These are phyloP conservation scores for Santalum album DNA, from an alignment of 164 flowering plant species.

Conservation along the genomic window DNA sequence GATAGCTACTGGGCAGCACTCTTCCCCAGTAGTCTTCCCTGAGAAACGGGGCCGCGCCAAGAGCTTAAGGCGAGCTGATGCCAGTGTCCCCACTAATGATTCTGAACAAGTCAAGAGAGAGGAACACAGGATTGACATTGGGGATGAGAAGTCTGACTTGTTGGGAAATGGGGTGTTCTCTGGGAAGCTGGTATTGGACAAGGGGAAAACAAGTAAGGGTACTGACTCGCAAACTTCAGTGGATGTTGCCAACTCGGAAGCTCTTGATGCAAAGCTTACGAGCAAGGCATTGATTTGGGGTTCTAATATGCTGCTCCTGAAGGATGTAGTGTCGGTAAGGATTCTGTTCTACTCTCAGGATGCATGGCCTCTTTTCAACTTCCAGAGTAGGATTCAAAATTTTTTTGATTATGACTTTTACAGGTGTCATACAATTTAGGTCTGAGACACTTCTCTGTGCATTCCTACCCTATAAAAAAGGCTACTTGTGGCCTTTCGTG, in stretches of 20 bases:
- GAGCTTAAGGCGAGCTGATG: conserved; percentile 28
- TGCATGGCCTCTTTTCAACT: neutral
- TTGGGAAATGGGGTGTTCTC: conserved; percentile 67
- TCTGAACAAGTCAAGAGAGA: conserved; percentile 40
- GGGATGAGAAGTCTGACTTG: conserved; percentile 86
- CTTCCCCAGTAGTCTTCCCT: conserved; percentile 89
- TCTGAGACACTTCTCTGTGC: conserved; percentile 82
- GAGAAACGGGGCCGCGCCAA: conserved; percentile 75
- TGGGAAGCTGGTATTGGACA: conserved; percentile 71
- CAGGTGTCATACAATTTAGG: conserved; percentile 83
- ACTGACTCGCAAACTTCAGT: conserved; percentile 33
- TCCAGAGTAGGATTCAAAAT: neutral
- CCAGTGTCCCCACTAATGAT: conserved; percentile 26
- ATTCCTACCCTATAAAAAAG: conserved; percentile 68
- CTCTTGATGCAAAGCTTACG: conserved; percentile 81
- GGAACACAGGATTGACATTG: conserved; percentile 85
- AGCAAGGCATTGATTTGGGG: conserved; percentile 94
- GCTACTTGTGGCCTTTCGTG: conserved; percentile 62
- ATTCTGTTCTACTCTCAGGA: neutral
- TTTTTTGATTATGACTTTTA: conserved; percentile 10
- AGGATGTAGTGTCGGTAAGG: conserved; percentile 85
- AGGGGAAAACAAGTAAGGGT: conserved; percentile 31
- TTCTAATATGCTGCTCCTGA: conserved; percentile 49
- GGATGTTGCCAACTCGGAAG: conserved; percentile 35
- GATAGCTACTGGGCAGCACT: conserved; percentile 64